Evolutionary conservation across 1,139 yeast species (phyloP), one percentile per base, ranked within the genome.

Genomic region (Geotrichum klebahnii): DNA sequence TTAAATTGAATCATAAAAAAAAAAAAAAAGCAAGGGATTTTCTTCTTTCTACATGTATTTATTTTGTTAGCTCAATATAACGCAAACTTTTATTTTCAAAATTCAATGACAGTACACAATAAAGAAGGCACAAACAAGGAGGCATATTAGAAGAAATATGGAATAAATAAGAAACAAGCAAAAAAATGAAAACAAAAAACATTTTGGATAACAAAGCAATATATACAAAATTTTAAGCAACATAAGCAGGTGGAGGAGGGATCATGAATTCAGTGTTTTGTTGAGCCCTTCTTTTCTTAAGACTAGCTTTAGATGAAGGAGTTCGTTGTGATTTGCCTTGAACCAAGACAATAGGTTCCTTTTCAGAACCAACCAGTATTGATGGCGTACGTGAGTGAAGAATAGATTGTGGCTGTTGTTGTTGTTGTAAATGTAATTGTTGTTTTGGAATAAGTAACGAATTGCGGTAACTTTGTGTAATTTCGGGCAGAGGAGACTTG

Each of bases 41-140:
- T 26, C 6, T 26, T 26, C n/a, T n/a, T n/a, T n/a, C n/a, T n/a
- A n/a, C n/a, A n/a, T n/a, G n/a, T n/a, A n/a, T n/a, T n/a, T n/a
- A n/a, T n/a, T n/a, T n/a, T n/a, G n/a, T n/a, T n/a, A n/a, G n/a
- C n/a, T n/a, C n/a, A n/a, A n/a, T 68, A 97, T 97, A n/a, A 72
- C 70, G 61, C 68, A 73, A 62, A 80, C 81, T 37, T 63, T 75
- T 41, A 60, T 59, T 46, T 59, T 54, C 32, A 63, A 54, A 50
- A 8, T 24, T 3, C 28, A 39, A 8, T 16, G 8, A 17, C 9
- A 19, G 17, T n/a, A n/a, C n/a, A n/a, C n/a, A n/a, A n/a, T n/a
- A n/a, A n/a, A n/a, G n/a, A 8, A 20, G 9, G 8, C 39, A 8
- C 39, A n/a, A 35, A n/a, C 5, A 14, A 38, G n/a, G 42, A 8